Evolutionary conservation across 371 early-diverging fungal species (phyloP), one percentile per base, ranked within the genome.

Genomic region (Actinomortierella ambigua): DNA sequence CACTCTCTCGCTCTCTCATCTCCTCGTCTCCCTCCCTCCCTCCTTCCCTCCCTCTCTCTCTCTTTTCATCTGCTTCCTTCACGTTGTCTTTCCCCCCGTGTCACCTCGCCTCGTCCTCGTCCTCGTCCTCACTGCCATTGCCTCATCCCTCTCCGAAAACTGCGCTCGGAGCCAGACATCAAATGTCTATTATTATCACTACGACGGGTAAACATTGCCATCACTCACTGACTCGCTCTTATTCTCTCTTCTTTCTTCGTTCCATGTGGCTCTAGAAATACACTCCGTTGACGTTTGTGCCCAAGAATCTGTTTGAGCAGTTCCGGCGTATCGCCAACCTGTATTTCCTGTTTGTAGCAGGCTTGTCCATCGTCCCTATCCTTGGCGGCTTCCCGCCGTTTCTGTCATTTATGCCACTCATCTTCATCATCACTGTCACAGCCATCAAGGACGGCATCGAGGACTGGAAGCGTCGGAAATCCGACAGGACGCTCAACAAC

Each of bases 361-460:
- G 93, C 29, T 81, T 97, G 40, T 91, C 94, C 53, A 61, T 85
- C 22, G 84, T 89, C 44, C 83, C 85, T n/a, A 80, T 86, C 52
- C 83, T 93, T 57, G 78, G 80, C 15, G 79, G 81, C 4, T 88
- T 87, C 47, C 81, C 79, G 7, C 79, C 84, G 11, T 65, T 82
- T 51, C 77, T 96, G 48, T 89, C 94, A 2, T 84, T 89, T 27
- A 79, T 93, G 15, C 96, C 96, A 20, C 60, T 78, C 13, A 85
- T 96, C 66, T 59, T 85, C 44, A 79, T 92, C 49, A 92, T 95
- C 50, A 69, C 94, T 22, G 83, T 81, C 26, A 95, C 97, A 14
- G 95, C 91, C 53, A 83, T 92, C 57, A 98, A 99, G 73, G 98
- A 98, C 59, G 99, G 85, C 6, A 78, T 95, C 53, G 98, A 98